Base-by-base conservation (phyloP, 176 grass and related monocot species). In the Hsuehochloa calcarea region DNA sequence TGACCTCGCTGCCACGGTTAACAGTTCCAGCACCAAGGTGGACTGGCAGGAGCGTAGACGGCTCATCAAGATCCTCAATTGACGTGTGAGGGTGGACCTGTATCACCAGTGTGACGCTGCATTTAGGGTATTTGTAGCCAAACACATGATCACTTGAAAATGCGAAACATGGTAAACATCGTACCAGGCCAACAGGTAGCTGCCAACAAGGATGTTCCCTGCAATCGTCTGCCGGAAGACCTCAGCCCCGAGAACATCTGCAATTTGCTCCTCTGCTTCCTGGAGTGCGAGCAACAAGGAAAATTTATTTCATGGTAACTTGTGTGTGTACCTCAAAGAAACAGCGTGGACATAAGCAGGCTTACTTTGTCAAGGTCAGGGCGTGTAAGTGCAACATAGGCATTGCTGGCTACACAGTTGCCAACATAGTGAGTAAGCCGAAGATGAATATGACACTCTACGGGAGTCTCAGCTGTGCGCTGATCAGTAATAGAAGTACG, bases 41-140 rank as follows among this genome's bases (percentile, higher is more conserved):
- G 45, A 99, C 93, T 92, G 96, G 96, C n/a, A 99, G 91, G 69
- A 99, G 93, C 0, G 96, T 99, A 6, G 96, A 99, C 15, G 96
- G 88, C 65, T 98, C 96, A 39, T 98, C 96, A 72, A 98, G 93
- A 74, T 98, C 96, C 81, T 98, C 96, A 44, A 95, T 93, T 14
- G 96, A 98, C 62, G 96, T 98, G 67, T 98, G 93, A 11, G 93
- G 96, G 80, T 95, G 96, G 3, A 95, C 96, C 93, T 98, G 89
- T 79, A 51, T 55, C 22, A 80, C n/a, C 27, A 66, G 43, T 50
- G 25, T 5, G 12, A 75, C 38, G 4, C 40, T 10, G 85, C 55
- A 44, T 62, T 74, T 65, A 29, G 6, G 22, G 35, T 13, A 75
- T 5, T 14, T 23, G 39, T 25, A 67, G 5, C 5, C 11, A 13